Conservation (phyloP, 176 grass and related monocot genomes). For the Phragmites australis region DNA sequence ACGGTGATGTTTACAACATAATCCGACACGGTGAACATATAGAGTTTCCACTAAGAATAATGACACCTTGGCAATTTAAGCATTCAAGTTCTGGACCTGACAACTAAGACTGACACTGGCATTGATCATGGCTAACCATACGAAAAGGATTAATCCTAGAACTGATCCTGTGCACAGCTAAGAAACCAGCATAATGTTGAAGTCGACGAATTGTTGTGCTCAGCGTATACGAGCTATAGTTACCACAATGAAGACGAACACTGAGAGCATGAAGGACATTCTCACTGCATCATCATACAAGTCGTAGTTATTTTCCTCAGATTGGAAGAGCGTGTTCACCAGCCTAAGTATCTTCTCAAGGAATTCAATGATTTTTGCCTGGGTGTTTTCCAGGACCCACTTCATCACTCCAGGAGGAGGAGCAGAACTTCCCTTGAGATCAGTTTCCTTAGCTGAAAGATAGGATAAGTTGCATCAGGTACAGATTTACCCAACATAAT, state of each 20-base stretch:
- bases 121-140: not conserved
- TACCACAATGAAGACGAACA: constrained; percentile 80
- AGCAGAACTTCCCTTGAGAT: constrained; percentile 15
- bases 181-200: constrained; percentile 31
- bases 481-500: not conserved
- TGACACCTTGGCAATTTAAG: too few species aligned
- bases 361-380: constrained; percentile 63
- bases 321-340: constrained; percentile 52
- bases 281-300: constrained; percentile 52
- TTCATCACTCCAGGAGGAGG: constrained; percentile 49
- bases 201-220: constrained; percentile 64
- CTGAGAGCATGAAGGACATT: constrained; percentile 76
- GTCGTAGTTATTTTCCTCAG: constrained; percentile 21
- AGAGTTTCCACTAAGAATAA: not conserved
- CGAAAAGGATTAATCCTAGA: constrained; percentile 41
- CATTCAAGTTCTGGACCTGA: not conserved
- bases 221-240: constrained; percentile 61
- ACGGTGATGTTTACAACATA: not conserved
- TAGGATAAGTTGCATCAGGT: constrained; percentile 11
- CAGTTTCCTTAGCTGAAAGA: constrained; percentile 46
- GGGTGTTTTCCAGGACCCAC: constrained; percentile 57
- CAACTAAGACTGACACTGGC: constrained; percentile 19
- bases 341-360: constrained; percentile 58
- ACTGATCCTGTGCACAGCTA: constrained; percentile 43
- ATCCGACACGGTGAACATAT: not conserved